Evolutionary conservation across 108 stramenopile genomes (phyloP), one percentile per base, ranked within the genome.

Genomic region (Pseudonitzschia pungens): DNA sequence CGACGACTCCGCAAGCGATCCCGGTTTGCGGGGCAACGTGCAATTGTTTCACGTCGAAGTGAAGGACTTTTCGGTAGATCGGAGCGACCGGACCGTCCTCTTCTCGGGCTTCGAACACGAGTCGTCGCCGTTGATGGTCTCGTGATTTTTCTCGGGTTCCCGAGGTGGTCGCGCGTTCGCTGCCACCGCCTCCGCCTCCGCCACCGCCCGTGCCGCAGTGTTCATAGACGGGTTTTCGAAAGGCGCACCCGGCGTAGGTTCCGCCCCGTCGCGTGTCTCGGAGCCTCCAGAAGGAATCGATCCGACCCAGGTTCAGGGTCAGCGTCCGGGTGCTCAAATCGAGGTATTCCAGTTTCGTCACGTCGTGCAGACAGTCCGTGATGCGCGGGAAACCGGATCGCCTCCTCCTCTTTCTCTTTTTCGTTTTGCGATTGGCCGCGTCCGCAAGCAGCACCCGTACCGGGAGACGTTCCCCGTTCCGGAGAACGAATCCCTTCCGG

Each of bases 51-150:
- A 92, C 65, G 78, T 92, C 88, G 15, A 89, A 54, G 70, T 75
- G 80, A 20, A 89, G 20, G 3, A 89, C 88, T 12, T 57, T 66
- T 54, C 80, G 65, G 74, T 88, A 92, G 18, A 68, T 43, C 6
- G 68, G 70, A 27, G 77, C 71, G 9, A 88, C 24, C 20, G 88
- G 91, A 16, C 88, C 91, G 72, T 92, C 87, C 27, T 89, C 87
- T 51, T 85, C 70, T 33, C 44, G 69, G 27, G 65, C 33, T 9
- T 69, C 67, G 59, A 80, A 79, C 4, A 16, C 18, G n/a, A 31
- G 2, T 40, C n/a, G 11, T 3, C 20, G 60, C 40, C 12, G 32
- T 20, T 0, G 33, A 16, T 40, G 33, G 33, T 26, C 65, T 74
- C 52, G 9, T 26, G 73, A 14, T n/a, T n/a, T n/a, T n/a, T n/a